Conservation (phyloP, 345 rosid genomes). For the Bruguiera gymnorhiza region DNA sequence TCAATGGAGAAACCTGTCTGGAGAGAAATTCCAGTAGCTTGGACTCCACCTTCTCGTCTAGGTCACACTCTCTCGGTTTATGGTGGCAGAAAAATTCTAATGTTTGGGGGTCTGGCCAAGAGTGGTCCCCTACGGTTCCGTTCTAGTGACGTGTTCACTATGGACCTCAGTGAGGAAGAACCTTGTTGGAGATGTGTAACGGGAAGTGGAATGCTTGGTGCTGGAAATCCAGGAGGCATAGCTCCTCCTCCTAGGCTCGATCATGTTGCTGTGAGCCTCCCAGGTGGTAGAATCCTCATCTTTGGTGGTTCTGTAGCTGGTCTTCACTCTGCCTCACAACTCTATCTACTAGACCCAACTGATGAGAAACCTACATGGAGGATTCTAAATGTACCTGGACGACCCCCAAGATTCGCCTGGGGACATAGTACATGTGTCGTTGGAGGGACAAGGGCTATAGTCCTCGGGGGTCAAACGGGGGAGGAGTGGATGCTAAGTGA, state of each 20-base stretch:
- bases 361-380: conserved; percentile 93
- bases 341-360: conserved; percentile 76
- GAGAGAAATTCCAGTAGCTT: conserved; percentile 82
- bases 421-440: conserved; percentile 94
- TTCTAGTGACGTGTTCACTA: conserved; percentile 81
- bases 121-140: conserved; percentile 84
- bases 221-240: conserved; percentile 79
- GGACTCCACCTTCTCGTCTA: conserved; percentile 88
- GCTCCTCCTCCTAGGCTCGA: conserved; percentile 92
- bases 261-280: conserved; percentile 82
- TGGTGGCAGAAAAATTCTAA: conserved; percentile 77
- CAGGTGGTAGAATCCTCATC: conserved; percentile 74
- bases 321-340: conserved; percentile 89
- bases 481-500: conserved; percentile 96
- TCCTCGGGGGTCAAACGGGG: conserved; percentile 87
- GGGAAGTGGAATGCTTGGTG: conserved; percentile 83
- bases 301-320: conserved; percentile 90
- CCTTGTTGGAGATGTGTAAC: conserved; percentile 84
- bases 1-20: conserved; percentile 86
- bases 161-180: conserved; percentile 86
- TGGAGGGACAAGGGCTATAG: conserved; percentile 82
- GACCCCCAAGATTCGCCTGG: conserved; percentile 87
- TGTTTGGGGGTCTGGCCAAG: conserved; percentile 90
- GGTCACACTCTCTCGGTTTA: conserved; percentile 81
- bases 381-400: conserved; percentile 73